Conservation (phyloP, 2,329 filamentous ascomycete species). For the Neofusicoccum kwambonambiense region DNA sequence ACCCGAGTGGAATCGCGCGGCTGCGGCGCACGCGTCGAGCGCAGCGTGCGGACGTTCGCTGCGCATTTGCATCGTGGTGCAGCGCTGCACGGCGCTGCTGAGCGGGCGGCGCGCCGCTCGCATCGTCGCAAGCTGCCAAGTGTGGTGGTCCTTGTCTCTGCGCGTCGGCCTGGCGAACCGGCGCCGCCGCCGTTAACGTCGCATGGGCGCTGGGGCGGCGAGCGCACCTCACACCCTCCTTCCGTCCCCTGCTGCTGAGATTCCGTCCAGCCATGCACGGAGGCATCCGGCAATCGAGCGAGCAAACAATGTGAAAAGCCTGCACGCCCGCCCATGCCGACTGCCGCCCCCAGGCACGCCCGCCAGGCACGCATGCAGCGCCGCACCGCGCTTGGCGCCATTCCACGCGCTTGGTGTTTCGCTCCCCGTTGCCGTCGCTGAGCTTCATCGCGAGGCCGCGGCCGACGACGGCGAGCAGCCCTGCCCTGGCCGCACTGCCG, state of each 20-base stretch:
- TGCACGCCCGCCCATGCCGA: neutral
- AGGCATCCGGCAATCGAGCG: conserved; percentile 2
- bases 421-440: neutral
- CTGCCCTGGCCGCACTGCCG: neutral
- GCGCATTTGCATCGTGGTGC: neutral
- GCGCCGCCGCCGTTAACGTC: neutral
- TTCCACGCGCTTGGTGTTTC: conserved; percentile 18
- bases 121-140: neutral
- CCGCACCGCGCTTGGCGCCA: conserved; percentile 1
- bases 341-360: neutral
- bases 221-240: neutral
- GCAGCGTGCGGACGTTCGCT: neutral
- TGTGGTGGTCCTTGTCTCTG: neutral
- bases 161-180: neutral
- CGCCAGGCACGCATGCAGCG: conserved; percentile 13
- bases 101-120: neutral
- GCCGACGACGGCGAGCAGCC: neutral
- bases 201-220: neutral
- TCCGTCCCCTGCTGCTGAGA: neutral
- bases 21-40: neutral
- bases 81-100: neutral
- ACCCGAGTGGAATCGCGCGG: neutral
- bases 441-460: neutral
- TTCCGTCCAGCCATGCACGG: conserved; percentile 7
- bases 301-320: neutral